Percentiles rank a stretch among this genome's conserved stretches.
Evolutionary conservation across 2,329 filamentous ascomycete species (phyloP).

Genomic region (Raffaelea albimanens): DNA sequence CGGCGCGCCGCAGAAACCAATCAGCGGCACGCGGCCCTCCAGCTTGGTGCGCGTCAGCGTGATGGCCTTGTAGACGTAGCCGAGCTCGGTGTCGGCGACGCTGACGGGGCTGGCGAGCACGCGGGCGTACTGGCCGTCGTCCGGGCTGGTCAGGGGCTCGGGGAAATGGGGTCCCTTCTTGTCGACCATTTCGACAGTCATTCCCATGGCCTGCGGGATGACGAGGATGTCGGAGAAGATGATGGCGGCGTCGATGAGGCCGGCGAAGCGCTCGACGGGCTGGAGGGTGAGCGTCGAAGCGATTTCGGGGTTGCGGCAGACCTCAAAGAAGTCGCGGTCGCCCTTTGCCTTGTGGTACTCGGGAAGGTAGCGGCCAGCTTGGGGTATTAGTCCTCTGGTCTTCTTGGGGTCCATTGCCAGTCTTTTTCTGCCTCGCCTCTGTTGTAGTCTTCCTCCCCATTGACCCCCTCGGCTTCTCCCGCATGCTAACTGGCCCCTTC

Average conservation of each 20-base stretch:
- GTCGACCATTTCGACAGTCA: conserved; percentile 97
- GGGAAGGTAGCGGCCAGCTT: conserved; percentile 91
- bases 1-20: conserved; percentile 93
- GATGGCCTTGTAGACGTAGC: conserved; percentile 94
- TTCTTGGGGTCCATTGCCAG: no score
- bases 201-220: conserved; percentile 94
- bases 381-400: no score
- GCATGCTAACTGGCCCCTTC: conserved; percentile 2
- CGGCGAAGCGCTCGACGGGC: conserved; percentile 82
- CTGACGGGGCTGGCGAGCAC: conserved; percentile 76
- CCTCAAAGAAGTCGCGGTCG: conserved; percentile 88
- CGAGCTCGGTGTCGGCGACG: conserved; percentile 64
- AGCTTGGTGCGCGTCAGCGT: conserved; percentile 84
- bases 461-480: background rate
- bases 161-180: conserved; percentile 96
- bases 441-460: background rate
- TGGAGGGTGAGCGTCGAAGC: conserved; percentile 90
- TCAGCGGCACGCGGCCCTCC: conserved; percentile 77
- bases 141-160: conserved; percentile 65
- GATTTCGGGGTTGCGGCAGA: conserved; percentile 87
- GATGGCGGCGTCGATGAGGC: conserved; percentile 90
- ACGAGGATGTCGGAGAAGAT: conserved; percentile 99
- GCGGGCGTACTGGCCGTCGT: conserved; percentile 72
- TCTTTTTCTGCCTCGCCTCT: background rate
- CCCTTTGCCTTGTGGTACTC: conserved; percentile 97